Conservation (phyloP, 2,329 filamentous ascomycete genomes). For the Penicillium freii region DNA sequence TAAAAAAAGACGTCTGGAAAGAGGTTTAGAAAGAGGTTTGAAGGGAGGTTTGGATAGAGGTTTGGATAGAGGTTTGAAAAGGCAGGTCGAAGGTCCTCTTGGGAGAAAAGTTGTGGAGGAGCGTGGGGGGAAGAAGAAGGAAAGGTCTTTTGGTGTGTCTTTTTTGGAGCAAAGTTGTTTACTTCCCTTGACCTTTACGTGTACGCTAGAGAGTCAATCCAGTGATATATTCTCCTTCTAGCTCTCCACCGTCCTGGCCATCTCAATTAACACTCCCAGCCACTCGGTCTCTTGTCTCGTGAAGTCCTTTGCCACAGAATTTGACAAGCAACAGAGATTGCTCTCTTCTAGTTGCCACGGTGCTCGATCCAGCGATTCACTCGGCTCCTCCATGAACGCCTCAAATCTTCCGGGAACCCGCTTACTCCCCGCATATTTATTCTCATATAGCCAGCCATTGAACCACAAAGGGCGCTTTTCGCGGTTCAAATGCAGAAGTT, state of each 20-base stretch:
- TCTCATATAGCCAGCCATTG: neutral
- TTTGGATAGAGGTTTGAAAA: too few relatives aligned
- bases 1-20: neutral
- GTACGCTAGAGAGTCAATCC: too few relatives aligned
- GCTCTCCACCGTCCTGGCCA: neutral
- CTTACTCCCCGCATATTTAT: neutral
- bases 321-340: slow-evolving; percentile 1
- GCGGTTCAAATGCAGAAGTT: neutral
- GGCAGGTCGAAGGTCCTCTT: neutral
- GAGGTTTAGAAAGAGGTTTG: neutral
- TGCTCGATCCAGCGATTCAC: neutral
- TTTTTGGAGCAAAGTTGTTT: neutral
- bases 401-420: neutral
- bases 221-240: neutral
- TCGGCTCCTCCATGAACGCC: neutral
- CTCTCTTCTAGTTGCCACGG: neutral
- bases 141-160: neutral
- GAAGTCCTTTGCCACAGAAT: neutral
- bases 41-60: too few relatives aligned
- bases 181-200: too few relatives aligned
- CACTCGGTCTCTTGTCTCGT: neutral
- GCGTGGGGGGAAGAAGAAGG: neutral
- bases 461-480: neutral
- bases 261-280: neutral
- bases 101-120: neutral